A percentile compares a stretch with the other conserved stretches of the same genome.
These are phyloP conservation scores for Aethionema arabicum DNA, from an alignment of 345 rosid species.

Conservation along the genomic window DNA sequence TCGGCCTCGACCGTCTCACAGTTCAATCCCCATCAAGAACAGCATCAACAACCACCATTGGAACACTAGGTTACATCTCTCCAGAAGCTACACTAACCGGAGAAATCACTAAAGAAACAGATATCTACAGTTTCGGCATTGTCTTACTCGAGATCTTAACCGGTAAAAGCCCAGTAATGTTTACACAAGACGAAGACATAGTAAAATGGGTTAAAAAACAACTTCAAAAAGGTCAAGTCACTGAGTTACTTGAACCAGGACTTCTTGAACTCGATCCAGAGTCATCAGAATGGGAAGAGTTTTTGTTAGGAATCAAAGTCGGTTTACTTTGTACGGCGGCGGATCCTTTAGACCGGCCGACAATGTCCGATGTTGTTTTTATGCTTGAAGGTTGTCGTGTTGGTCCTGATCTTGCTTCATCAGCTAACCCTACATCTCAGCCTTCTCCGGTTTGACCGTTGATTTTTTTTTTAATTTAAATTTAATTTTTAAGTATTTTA, in stretches of 20 bases:
- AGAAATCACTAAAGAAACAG: constrained; percentile 67
- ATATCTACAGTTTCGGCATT: constrained; percentile 94
- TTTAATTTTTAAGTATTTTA: constrained; percentile 15
- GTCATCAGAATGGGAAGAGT: constrained; percentile 99
- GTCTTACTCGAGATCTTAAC: constrained; percentile 83
- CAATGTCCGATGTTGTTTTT: constrained; percentile 85
- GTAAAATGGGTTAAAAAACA: constrained; percentile 99
- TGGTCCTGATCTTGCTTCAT: constrained; percentile 80
- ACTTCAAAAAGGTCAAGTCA: constrained; percentile 78
- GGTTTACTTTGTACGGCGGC: constrained; percentile 89
- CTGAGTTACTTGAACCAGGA: constrained; percentile 86
- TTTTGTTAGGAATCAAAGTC: constrained; percentile 87
- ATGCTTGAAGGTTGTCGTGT: constrained; percentile 99
- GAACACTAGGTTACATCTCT: constrained; percentile 78
- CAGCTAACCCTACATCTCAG: constrained; percentile 78
- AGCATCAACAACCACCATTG: constrained; percentile 58
- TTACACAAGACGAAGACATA: constrained; percentile 89
- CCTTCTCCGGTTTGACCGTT: constrained; percentile 69
- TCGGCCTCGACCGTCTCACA: constrained; percentile 68
- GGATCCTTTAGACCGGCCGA: constrained; percentile 83
- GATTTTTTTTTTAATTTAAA: neutral
- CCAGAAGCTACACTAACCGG: constrained; percentile 71
- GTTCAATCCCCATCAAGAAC: constrained; percentile 54
- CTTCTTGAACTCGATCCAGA: constrained; percentile 91
- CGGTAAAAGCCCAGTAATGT: constrained; percentile 89